Conservation (phyloP, 2,329 filamentous ascomycete genomes). For the Sporothrix brasiliensis region DNA sequence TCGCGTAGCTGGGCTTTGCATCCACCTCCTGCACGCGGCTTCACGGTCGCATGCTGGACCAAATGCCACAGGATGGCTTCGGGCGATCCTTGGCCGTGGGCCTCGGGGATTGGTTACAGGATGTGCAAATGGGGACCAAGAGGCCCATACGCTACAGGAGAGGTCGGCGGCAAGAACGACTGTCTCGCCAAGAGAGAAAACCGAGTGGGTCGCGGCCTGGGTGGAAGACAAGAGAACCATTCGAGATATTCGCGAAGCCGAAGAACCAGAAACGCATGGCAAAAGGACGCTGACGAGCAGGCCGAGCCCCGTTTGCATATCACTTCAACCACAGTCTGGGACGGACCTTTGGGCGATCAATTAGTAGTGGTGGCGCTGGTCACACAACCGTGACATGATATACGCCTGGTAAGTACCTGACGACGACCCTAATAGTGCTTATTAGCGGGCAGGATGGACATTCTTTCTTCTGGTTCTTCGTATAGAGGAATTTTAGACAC, state of each 20-base stretch:
- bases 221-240: not conserved
- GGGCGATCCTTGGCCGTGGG: conserved; percentile 13
- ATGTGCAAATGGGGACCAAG: conserved; percentile 17
- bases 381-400: conserved; percentile 6
- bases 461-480: too few relatives aligned
- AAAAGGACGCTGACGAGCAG: conserved; percentile 1
- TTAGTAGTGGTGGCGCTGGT: conserved; percentile 21
- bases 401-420: not conserved
- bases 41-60: not conserved
- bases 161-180: conserved; percentile 20
- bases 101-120: not conserved
- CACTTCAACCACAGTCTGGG: conserved; percentile 1
- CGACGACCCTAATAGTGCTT: too few relatives aligned
- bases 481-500: too few relatives aligned
- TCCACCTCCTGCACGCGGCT: conserved; percentile 14
- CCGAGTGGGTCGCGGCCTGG: not conserved
- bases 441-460: too few relatives aligned
- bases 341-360: conserved; percentile 20
- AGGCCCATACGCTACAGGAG: not conserved
- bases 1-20: conserved; percentile 4
- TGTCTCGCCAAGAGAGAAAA: conserved; percentile 3
- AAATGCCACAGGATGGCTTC: conserved; percentile 25
- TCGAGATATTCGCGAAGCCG: conserved; percentile 10
- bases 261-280: conserved; percentile 1
- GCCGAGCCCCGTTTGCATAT: not conserved